phyloP scores from a whole-genome alignment of 331 rosid genomes.

The Cucumis variabilis region DNA sequence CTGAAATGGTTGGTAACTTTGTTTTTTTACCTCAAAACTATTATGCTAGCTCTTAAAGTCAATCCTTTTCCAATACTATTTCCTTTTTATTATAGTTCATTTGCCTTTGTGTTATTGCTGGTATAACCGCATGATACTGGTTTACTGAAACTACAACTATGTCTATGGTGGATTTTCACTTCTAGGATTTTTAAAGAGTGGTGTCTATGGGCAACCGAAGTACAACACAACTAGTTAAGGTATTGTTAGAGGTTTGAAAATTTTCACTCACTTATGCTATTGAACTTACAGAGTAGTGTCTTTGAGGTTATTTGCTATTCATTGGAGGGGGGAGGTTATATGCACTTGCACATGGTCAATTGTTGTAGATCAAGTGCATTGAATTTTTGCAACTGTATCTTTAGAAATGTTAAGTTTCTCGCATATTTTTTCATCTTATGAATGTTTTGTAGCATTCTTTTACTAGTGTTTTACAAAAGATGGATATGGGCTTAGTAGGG shows the following conservation, averaged over 20 bases:
- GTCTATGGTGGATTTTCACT: not conserved
- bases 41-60: too few species aligned
- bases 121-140: not conserved
- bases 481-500: too few species aligned
- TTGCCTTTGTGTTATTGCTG: not conserved
- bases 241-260: not conserved
- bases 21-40: not conserved
- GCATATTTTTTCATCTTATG: not conserved
- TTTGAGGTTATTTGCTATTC: not conserved
- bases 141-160: not conserved
- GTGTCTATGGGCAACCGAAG: not conserved
- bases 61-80: not conserved
- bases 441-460: not conserved
- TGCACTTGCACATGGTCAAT: not conserved
- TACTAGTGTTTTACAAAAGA: too few species aligned
- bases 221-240: not conserved
- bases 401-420: slow-evolving; percentile 21
- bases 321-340: not conserved
- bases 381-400: not conserved
- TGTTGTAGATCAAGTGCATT: not conserved
- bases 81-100: not conserved
- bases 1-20: not conserved
- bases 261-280: not conserved
- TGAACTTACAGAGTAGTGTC: not conserved
- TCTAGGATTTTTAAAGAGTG: not conserved